Base-by-base conservation (phyloP, 345 rosid species). In the Stellera chamaejasme region DNA sequence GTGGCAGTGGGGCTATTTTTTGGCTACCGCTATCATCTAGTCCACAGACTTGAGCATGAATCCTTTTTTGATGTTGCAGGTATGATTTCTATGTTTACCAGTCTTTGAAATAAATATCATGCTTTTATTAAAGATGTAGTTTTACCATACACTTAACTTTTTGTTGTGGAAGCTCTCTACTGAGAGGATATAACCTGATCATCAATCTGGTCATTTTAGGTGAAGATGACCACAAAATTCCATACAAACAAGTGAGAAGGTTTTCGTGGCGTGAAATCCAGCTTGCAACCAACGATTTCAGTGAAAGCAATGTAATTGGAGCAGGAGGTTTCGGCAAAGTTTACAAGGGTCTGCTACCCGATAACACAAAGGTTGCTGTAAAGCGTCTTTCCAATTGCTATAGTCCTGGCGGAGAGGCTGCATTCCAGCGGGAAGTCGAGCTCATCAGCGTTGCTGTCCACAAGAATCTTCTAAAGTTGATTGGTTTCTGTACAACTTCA, bases 251-350 rank as follows among this genome's bases (percentile, higher is more conserved):
- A 64, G 67, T 91, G 26, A 76, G 71, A 58, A 81, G 85, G 65
- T 91, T 88, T 73, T 88, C 95, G 1, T 82, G 76, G 70, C 92
- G 87, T 0, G 90, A 83, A 69, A 61, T 91, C 56, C 92, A 88
- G 58, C 70, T 85, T 9, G 96, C 98, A 53, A 88, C 98, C 4
- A 81, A 85, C 62, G 76, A 83, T 65, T 91, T 91, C 83, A 80
- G 80, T 43, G 96, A 88, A 50, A 74, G 62, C 66, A 88, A 79
- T 61, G 23, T 85, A 58, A 85, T 91, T 13, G 98, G 98, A 56
- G 95, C 83, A 62, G 95, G 98, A 75, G 98, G 98, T 10, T 91
- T 85, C 63, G 98, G 98, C 14, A 88, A 83, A 70, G 96, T 91
- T 36, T 91, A 91, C 59, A 82, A 74, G 75, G 98, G 96, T 49